Base-by-base conservation (phyloP, 768 basidiomycete genomes). In the Collybia sordida region DNA sequence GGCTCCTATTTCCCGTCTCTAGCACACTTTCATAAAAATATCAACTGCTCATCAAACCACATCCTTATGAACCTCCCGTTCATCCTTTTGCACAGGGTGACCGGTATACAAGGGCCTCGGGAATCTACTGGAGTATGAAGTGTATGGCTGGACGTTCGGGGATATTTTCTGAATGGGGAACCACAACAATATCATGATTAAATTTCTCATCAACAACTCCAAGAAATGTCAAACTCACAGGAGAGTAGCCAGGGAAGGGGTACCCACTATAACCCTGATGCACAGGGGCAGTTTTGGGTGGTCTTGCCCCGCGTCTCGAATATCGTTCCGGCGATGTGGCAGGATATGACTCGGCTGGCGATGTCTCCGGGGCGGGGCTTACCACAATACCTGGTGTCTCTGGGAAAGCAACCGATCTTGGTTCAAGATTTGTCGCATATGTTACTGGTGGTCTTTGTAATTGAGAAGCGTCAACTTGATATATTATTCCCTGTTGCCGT, bases 241-340 rank as follows among this genome's bases (percentile, higher is more conserved):
- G 51, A 42, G 58, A 59, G 41, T 61, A 53, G 15, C 60, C 56
- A 28, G 55, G 54, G 47, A 61, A 61, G 9, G 55, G 58, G 47
- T 60, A 58, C 19, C 51, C 53, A 5, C 50, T 47, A 14, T 42
- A 45, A 0, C 49, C 50, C 4, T 44, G 55, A 22, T 51, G 53
- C 34, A 51, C 60, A 25, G 60, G 60, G 4, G 60, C 60, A 3
- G 60, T 61, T 40, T 55, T 51, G 11, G 58, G 56, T 0, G 52
- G 37, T 34, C 47, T 54, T 19, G 48, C 28, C 31, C 54, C 51
- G 37, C 50, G 21, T 46, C 58, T 25, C 42, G 49, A 15, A 48
- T 54, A 2, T 53, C 52, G 23, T 56, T 46, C 23, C 48, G 52
- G 31, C 19, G 52, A 38, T 2, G 51, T 42, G 18, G 52, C 45